phyloP scores from a whole-genome alignment of 352 stramenopile species.

The Phytopythium cucurbitacearum region DNA sequence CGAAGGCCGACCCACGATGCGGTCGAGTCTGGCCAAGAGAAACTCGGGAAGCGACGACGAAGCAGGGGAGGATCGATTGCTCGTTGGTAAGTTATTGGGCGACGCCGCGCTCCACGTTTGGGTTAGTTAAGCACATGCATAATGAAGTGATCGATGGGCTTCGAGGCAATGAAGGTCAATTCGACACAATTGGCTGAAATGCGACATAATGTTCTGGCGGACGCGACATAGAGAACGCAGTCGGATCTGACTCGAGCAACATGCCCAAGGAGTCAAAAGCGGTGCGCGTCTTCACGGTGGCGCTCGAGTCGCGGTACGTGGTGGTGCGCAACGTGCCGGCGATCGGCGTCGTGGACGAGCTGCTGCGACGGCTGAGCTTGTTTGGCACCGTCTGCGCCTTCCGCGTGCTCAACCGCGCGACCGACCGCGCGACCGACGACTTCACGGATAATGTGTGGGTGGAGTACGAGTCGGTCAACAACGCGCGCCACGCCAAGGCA shows the following conservation, averaged over 20 bases:
- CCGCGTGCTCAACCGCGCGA: slow-evolving; percentile 41
- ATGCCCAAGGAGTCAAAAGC: slow-evolving; percentile 6
- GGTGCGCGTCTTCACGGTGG: slow-evolving; percentile 56
- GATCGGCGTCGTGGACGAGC: slow-evolving; percentile 49
- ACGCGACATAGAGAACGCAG: too few relatives aligned
- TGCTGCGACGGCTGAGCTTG: slow-evolving; percentile 44
- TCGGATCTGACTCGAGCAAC: too few relatives aligned
- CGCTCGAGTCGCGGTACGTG: slow-evolving; percentile 53
- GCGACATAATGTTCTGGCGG: slow-evolving; percentile 10
- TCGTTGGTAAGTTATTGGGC: slow-evolving; percentile 49
- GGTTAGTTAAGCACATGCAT: too few relatives aligned
- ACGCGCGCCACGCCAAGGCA: slow-evolving; percentile 63
- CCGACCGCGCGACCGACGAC: slow-evolving; percentile 27
- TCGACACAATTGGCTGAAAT: slow-evolving; percentile 16
- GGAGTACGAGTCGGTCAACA: slow-evolving; percentile 73
- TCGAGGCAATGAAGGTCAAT: neutral
- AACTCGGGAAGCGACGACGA: slow-evolving; percentile 9
- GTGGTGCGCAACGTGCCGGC: slow-evolving; percentile 60
- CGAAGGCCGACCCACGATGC: too few relatives aligned
- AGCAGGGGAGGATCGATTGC: slow-evolving; percentile 8
- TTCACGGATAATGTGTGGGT: slow-evolving; percentile 71
- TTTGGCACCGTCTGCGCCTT: slow-evolving; percentile 51
- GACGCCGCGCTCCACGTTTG: slow-evolving; percentile 8
- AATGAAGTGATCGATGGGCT: too few relatives aligned
- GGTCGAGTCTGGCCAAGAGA: slow-evolving; percentile 1